phyloP scores from a whole-genome alignment of 768 basidiomycete genomes.

The Kwoniella botswanensis region DNA sequence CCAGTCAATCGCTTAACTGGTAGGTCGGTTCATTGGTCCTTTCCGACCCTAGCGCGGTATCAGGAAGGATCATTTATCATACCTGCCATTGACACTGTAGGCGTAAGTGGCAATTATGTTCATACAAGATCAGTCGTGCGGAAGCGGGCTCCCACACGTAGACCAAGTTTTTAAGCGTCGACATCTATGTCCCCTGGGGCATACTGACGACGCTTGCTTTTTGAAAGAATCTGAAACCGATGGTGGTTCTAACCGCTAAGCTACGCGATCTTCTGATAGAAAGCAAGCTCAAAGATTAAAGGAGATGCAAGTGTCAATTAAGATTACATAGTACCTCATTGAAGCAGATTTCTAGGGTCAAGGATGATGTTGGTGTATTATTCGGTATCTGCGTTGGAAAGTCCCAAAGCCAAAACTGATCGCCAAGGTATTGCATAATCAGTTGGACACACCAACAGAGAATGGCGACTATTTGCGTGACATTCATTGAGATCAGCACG shows the following conservation, averaged over 20 bases:
- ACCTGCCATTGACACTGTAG: neutral
- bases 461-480: neutral
- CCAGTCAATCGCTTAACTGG: neutral
- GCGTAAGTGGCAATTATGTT: neutral
- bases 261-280: neutral
- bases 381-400: no score
- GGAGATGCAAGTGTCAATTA: neutral
- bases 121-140: neutral
- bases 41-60: neutral
- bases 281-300: no score
- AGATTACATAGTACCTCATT: neutral
- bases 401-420: no score
- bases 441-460: neutral
- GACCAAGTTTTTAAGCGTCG: neutral
- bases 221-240: slow-evolving; percentile 5
- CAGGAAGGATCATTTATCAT: neutral
- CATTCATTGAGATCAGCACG: neutral
- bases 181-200: neutral
- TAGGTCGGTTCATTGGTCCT: neutral
- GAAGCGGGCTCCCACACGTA: neutral
- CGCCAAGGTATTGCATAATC: no score
- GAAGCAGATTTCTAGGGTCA: neutral
- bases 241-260: slow-evolving; percentile 5
- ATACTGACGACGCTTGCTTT: neutral
- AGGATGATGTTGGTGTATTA: no score